A percentile compares a stretch with the other conserved stretches of the same genome.
Evolutionary conservation across 768 basidiomycete species (phyloP).

Genomic region (Phaeolepiota aurea): DNA sequence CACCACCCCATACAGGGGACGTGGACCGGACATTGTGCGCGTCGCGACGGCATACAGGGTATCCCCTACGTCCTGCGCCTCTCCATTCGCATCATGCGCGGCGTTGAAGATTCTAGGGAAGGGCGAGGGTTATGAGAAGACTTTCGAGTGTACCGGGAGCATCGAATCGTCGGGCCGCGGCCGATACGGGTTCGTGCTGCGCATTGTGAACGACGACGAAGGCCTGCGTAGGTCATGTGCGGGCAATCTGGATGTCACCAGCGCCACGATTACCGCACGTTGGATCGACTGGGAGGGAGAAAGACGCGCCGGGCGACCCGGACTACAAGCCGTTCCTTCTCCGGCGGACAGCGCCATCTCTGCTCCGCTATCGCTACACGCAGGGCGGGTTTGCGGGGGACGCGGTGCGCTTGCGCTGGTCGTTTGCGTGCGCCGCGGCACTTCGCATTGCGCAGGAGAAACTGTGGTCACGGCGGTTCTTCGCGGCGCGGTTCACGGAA

Average conservation of each 20-base stretch:
- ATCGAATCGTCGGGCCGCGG: constrained; percentile 7
- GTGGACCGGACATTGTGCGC: constrained; percentile 23
- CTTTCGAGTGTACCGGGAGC: constrained; percentile 21
- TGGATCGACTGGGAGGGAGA: constrained; percentile 15
- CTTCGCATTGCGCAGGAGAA: constrained; percentile 19
- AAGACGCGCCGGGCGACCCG: constrained; percentile 14
- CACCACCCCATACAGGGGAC: constrained; percentile 21
- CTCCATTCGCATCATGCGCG: constrained; percentile 16
- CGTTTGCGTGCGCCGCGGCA: constrained; percentile 22
- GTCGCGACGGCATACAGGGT: constrained; percentile 12
- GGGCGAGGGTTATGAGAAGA: constrained; percentile 22
- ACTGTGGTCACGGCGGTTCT: constrained; percentile 22
- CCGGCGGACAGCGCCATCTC: constrained; percentile 18
- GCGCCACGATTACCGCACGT: constrained; percentile 10
- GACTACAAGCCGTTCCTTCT: constrained; percentile 16
- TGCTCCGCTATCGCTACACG: constrained; percentile 21
- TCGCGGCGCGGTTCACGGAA: constrained; percentile 19
- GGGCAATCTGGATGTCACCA: constrained; percentile 13
- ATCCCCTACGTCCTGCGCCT: constrained; percentile 18
- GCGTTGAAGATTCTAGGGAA: constrained; percentile 18
- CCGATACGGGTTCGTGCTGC: constrained; percentile 17
- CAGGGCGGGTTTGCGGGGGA: constrained; percentile 17
- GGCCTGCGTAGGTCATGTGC: constrained; percentile 14
- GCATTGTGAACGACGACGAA: constrained; percentile 19
- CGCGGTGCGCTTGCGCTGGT: constrained; percentile 22